phyloP scores from a whole-genome alignment of 805 yeast species.

The Sugiyamaella valdiviana region DNA sequence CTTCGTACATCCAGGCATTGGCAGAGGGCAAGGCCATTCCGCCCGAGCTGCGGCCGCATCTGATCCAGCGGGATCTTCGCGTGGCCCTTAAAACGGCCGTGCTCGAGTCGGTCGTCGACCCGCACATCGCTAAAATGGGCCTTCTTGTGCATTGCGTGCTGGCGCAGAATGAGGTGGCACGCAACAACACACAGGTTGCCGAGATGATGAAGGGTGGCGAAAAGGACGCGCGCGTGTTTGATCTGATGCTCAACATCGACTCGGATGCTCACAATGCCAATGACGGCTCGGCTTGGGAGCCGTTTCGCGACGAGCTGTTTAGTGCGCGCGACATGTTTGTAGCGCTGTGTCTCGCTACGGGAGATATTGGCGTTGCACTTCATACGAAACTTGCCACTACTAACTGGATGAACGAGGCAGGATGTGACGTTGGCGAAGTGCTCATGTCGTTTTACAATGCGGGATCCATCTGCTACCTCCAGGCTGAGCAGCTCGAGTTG shows the following conservation, averaged over 20 bases:
- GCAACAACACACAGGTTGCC: slow-evolving; percentile 22
- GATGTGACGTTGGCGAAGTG: slow-evolving; percentile 57
- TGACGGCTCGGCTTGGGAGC: slow-evolving; percentile 32
- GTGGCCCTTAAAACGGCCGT: slow-evolving; percentile 64
- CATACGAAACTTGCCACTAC: slow-evolving; percentile 57
- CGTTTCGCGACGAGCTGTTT: slow-evolving; percentile 71
- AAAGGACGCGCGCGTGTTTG: slow-evolving; percentile 11
- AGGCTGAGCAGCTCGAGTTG: slow-evolving; percentile 57
- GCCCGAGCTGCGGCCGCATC: slow-evolving; percentile 43
- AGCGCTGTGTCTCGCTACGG: slow-evolving; percentile 61
- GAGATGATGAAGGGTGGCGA: slow-evolving; percentile 17
- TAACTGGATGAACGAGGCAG: slow-evolving; percentile 68
- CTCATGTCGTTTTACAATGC: slow-evolving; percentile 58
- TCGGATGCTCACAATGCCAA: slow-evolving; percentile 5
- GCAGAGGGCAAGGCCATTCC: slow-evolving; percentile 40
- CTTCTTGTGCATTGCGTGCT: slow-evolving; percentile 54
- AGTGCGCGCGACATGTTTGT: slow-evolving; percentile 70
- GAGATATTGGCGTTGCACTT: slow-evolving; percentile 59
- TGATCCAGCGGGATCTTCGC: slow-evolving; percentile 64
- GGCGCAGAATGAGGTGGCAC: slow-evolving; percentile 60
- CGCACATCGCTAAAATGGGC: slow-evolving; percentile 48
- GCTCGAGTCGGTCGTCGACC: slow-evolving; percentile 40
- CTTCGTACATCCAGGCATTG: slow-evolving; percentile 47
- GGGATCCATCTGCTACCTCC: slow-evolving; percentile 62
- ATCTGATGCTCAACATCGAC: slow-evolving; percentile 14